A percentile compares a stretch with the other conserved stretches of the same genome.
Evolutionary conservation across 2,329 filamentous ascomycete species (phyloP).

Genomic region (Thermothelomyces thermophilus): DNA sequence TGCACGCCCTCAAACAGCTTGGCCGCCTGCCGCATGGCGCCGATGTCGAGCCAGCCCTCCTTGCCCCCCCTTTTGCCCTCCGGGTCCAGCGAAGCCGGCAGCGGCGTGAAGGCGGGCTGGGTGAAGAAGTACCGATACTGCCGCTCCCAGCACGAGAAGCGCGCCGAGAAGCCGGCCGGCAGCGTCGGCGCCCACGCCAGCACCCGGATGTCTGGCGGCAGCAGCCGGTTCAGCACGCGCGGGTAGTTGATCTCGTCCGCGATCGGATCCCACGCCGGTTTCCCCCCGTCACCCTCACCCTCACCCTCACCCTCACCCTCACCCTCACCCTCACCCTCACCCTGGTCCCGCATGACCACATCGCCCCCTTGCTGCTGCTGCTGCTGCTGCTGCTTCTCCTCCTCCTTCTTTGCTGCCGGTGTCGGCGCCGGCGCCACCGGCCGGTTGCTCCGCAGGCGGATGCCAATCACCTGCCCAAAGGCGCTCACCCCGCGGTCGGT

Average conservation of each 20-base stretch:
- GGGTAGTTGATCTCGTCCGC: slow-evolving; percentile 79
- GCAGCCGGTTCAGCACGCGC: slow-evolving; percentile 73
- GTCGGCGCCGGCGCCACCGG: slow-evolving; percentile 40
- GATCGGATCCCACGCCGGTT: slow-evolving; percentile 43
- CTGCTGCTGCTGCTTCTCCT: background rate
- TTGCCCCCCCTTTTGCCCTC: slow-evolving; percentile 14
- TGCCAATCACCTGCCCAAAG: slow-evolving; percentile 88
- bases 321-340: background rate
- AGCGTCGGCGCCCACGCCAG: slow-evolving; percentile 88
- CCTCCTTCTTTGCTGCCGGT: background rate
- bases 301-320: slow-evolving; percentile 1
- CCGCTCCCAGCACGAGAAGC: slow-evolving; percentile 86
- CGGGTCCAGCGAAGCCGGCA: slow-evolving; percentile 45
- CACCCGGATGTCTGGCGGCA: slow-evolving; percentile 83
- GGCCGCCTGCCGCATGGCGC: slow-evolving; percentile 77
- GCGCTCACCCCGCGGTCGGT: slow-evolving; percentile 93
- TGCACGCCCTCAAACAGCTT: slow-evolving; percentile 73
- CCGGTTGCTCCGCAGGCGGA: slow-evolving; percentile 73
- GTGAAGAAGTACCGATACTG: slow-evolving; percentile 98
- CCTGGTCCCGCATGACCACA: slow-evolving; percentile 9
- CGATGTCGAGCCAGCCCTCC: slow-evolving; percentile 79
- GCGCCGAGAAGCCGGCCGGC: slow-evolving; percentile 74
- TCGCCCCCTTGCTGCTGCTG: slow-evolving; percentile 5
- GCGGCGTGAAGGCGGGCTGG: slow-evolving; percentile 75
- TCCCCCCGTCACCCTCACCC: slow-evolving; percentile 15